Base-by-base conservation (phyloP, 805 yeast species). In the Candida krabiensis region DNA sequence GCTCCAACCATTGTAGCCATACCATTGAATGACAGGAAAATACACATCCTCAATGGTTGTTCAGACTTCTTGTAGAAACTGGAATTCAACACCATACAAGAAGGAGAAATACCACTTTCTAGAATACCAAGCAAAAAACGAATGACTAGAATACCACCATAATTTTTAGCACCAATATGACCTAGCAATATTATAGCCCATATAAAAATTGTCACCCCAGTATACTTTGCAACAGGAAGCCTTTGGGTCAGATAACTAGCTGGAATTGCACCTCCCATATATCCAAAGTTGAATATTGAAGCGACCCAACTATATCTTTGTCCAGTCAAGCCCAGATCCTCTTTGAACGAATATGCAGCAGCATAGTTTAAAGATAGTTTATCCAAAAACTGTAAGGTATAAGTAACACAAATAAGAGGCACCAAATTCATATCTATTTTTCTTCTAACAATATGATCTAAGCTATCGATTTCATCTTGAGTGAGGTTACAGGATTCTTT, bases 181-280 rank as follows among this genome's bases (percentile, higher is more conserved):
- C 73, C 61, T 44, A 74, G 67, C n/a, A 72, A 62, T n/a, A 72
- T 50, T n/a, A 71, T 36, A 1, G 75, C 65, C 83, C 83, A 77
- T 9, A 64, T 22, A n/a, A 66, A 48, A 15, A 70, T 58, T 41
- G 69, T 53, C 11, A 45, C 45, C 3, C 65, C 48, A 29, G 75
- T 55, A 21, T 64, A 64, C 37, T 60, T 66, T 7, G 60, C 56
- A 29, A 65, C 55, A 3, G 71, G 70, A 17, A 58, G 51, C 29
- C 49, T 62, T 40, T 65, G 71, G 28, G 63, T 52, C 13, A 55
- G 19, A n/a, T 50, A 46, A 26, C 44, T 61, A 35, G 76, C 69
- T 35, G 73, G 60, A 46, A 77, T 80, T 49, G 75, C 77, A 8
- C 64, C 67, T 2, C 86, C 89, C 23, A 82, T 52, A 49, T 78